A percentile compares a stretch with the other conserved stretches of the same genome.
These are phyloP conservation scores for Neurospora crassa DNA, from an alignment of 2,329 filamentous ascomycete genomes.

Conservation along the genomic window DNA sequence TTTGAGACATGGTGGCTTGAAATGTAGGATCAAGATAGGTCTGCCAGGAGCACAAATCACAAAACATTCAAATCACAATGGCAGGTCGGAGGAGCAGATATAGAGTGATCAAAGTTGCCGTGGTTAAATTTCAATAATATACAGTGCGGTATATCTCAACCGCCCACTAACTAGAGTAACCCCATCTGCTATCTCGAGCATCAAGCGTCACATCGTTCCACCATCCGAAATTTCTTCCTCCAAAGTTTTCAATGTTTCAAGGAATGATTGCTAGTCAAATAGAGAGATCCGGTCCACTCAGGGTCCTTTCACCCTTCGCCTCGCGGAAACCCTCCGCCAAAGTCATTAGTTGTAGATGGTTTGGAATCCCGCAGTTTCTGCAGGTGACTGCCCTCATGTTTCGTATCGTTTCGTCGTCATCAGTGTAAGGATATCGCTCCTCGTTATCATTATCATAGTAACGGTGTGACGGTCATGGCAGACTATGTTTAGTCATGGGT, in stretches of 20 bases:
- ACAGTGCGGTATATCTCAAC: constrained; percentile 10
- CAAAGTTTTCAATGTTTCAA: not conserved
- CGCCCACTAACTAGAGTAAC: constrained; percentile 2
- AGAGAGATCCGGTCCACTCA: constrained; percentile 12
- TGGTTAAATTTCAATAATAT: constrained; percentile 9
- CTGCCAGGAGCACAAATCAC: not conserved
- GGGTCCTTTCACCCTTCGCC: not conserved
- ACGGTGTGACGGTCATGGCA: not conserved
- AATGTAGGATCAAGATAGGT: not conserved
- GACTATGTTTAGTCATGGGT: constrained; percentile 15
- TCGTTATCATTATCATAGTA: not conserved
- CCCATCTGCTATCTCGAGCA: constrained; percentile 10
- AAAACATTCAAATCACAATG: not conserved
- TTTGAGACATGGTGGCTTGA: not conserved
- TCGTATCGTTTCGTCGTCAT: not conserved
- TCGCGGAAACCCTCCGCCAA: constrained; percentile 14
- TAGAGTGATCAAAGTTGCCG: not conserved
- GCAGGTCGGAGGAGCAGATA: not conserved
- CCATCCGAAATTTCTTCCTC: not conserved
- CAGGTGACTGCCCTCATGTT: constrained; percentile 13
- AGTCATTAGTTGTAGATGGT: not conserved
- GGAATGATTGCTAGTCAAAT: constrained; percentile 14
- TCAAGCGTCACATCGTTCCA: constrained; percentile 6
- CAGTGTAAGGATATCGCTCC: constrained; percentile 5
- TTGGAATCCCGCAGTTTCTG: constrained; percentile 14